Conservation (phyloP, 2,329 filamentous ascomycete genomes). For the Monosporascus sp. region DNA sequence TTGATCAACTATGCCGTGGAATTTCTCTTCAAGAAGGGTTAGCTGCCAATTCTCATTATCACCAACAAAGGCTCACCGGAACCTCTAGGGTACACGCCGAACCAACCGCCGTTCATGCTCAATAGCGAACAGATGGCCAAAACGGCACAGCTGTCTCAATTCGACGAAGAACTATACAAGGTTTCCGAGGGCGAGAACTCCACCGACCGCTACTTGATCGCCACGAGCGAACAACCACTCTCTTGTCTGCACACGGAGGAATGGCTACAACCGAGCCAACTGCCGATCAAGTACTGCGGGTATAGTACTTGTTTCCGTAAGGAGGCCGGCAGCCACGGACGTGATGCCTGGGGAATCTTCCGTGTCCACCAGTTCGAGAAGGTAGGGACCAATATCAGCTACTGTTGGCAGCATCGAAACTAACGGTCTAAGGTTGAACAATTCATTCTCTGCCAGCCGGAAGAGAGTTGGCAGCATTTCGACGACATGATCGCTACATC, state of each 20-base stretch:
- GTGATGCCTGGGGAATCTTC: conserved; percentile 97
- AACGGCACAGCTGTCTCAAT: conserved; percentile 93
- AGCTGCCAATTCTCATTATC: conserved; percentile 24
- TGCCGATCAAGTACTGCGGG: conserved; percentile 88
- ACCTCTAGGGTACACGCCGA: conserved; percentile 44
- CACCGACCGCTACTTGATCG: conserved; percentile 75
- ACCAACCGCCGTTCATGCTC: conserved; percentile 91
- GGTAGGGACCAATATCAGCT: conserved; percentile 31
- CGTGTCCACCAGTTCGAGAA: conserved; percentile 98
- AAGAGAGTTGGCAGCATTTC: conserved; percentile 89
- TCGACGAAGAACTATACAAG: conserved; percentile 98
- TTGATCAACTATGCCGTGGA: conserved; percentile 92
- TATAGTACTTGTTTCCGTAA: conserved; percentile 95
- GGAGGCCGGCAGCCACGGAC: conserved; percentile 86
- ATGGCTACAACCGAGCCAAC: conserved; percentile 78
- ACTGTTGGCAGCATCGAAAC: too few species aligned
- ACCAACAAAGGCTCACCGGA: too few species aligned
- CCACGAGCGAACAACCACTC: conserved; percentile 91
- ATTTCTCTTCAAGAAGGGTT: conserved; percentile 77
- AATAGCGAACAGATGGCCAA: conserved; percentile 88
- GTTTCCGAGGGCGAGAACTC: conserved; percentile 82
- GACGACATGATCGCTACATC: conserved; percentile 87
- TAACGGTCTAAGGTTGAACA: conserved; percentile 22
- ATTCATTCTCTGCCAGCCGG: conserved; percentile 61
- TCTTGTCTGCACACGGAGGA: conserved; percentile 90